phyloP scores from a whole-genome alignment of 257 asterid species.

The Leptodermis oblonga region DNA sequence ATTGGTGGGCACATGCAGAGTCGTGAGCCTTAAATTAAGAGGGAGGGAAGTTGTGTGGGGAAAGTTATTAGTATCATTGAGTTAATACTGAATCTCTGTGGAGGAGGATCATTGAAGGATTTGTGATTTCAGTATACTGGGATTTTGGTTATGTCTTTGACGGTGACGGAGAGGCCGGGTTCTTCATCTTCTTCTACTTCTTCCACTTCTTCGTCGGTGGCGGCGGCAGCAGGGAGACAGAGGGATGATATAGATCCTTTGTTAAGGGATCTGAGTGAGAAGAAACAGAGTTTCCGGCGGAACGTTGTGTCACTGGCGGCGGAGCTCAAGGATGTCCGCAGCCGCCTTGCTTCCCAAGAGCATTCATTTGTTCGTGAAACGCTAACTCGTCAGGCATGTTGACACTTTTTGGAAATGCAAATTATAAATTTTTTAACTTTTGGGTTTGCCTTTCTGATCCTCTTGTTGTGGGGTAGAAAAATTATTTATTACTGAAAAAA shows the following conservation, averaged over 20 bases:
- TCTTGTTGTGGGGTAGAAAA: background rate
- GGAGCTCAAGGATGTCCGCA: constrained; percentile 78
- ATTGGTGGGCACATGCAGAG: constrained; percentile 23
- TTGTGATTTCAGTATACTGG: background rate
- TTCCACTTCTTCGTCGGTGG: background rate
- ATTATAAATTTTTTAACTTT: background rate
- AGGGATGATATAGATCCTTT: constrained; percentile 68
- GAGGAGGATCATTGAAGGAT: background rate
- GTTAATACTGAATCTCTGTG: background rate
- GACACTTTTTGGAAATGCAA: background rate
- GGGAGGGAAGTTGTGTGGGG: background rate
- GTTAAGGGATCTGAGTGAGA: constrained; percentile 79
- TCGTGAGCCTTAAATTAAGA: constrained; percentile 1
- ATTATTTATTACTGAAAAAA: background rate
- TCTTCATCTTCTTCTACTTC: constrained; percentile 11
- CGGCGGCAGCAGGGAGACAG: constrained; percentile 5
- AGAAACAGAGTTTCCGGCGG: constrained; percentile 78
- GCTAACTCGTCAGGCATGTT: constrained; percentile 56
- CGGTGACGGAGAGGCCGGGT: constrained; percentile 21
- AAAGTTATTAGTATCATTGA: background rate
- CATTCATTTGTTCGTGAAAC: constrained; percentile 50
- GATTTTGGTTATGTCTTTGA: constrained; percentile 16
- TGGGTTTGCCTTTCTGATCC: constrained; percentile 2
- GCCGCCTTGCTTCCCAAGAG: constrained; percentile 61
- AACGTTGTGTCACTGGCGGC: constrained; percentile 80